Evolutionary conservation across 2,329 filamentous ascomycete species (phyloP).

Genomic region (Penicillium expansum): DNA sequence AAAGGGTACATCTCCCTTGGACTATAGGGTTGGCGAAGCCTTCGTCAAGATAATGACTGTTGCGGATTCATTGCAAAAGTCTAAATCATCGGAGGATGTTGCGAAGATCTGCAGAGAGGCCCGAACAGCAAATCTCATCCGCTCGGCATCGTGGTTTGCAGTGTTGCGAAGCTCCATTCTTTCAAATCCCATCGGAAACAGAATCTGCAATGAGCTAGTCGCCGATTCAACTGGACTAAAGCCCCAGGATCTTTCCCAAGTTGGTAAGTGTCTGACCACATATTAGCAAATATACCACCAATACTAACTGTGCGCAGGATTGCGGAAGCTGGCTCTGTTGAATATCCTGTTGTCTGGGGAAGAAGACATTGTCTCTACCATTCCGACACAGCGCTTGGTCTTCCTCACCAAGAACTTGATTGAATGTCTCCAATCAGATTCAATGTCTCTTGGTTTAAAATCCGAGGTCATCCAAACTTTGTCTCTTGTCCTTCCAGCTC

Average conservation of each 20-base stretch:
- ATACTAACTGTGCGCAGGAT: conserved; percentile 32
- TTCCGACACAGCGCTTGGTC: conserved; percentile 64
- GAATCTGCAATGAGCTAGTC: conserved; percentile 60
- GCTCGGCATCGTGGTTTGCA: conserved; percentile 48
- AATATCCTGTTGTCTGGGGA: conserved; percentile 54
- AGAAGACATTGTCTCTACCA: conserved; percentile 47
- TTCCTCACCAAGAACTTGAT: conserved; percentile 80
- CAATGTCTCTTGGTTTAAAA: conserved; percentile 45
- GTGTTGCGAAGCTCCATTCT: conserved; percentile 51
- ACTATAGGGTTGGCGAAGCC: conserved; percentile 42
- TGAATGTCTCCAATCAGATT: conserved; percentile 63
- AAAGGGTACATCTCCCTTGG: conserved; percentile 29
- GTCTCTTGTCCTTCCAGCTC: conserved; percentile 63
- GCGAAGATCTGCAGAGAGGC: conserved; percentile 37
- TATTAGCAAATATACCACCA: background rate
- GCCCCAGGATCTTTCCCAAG: conserved; percentile 41
- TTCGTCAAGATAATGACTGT: conserved; percentile 42
- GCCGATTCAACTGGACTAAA: conserved; percentile 58
- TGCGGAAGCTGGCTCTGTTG: conserved; percentile 53
- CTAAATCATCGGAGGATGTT: conserved; percentile 32
- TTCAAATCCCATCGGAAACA: conserved; percentile 47
- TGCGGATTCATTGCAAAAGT: conserved; percentile 25
- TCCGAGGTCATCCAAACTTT: conserved; percentile 47
- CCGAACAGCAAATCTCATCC: conserved; percentile 44
- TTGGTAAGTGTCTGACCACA: conserved; percentile 35